Evolutionary conservation across 1,139 yeast species (phyloP).

Genomic region (Pichia norvegensis): DNA sequence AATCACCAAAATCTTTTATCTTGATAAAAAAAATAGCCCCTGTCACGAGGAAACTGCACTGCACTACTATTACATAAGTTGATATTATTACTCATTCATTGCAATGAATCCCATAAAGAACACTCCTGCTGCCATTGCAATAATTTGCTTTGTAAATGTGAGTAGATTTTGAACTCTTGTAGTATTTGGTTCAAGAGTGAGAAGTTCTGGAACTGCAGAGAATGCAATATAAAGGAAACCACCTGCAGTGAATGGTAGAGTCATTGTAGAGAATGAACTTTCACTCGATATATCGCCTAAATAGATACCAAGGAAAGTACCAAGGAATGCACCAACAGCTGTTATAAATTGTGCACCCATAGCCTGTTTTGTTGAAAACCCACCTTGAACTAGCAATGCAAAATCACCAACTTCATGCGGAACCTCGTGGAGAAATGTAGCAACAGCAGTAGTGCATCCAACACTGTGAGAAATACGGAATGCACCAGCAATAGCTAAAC

Average conservation of each 20-base stretch:
- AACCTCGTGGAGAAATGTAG: constrained; percentile 62
- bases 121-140: constrained; percentile 41
- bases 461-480: constrained; percentile 48
- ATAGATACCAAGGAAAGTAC: constrained; percentile 53
- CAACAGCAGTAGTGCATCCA: constrained; percentile 58
- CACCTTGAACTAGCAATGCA: constrained; percentile 58
- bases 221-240: constrained; percentile 62
- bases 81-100: constrained; percentile 33
- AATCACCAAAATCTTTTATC: neutral
- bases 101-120: constrained; percentile 45
- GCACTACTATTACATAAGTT: constrained; percentile 4
- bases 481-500: constrained; percentile 59
- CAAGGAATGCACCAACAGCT: constrained; percentile 53
- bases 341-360: constrained; percentile 56
- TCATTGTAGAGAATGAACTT: constrained; percentile 23
- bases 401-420: constrained; percentile 75
- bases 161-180: constrained; percentile 30
- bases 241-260: constrained; percentile 67
- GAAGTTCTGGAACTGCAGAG: constrained; percentile 56
- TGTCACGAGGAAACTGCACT: too few species aligned
- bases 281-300: constrained; percentile 22
- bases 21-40: neutral
- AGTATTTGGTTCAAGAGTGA: constrained; percentile 35
- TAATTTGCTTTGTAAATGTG: constrained; percentile 35
- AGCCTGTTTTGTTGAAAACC: constrained; percentile 54